These are phyloP conservation scores for Macrotyloma uniflorum DNA, from an alignment of 306 rosid genomes.

Conservation along the genomic window DNA sequence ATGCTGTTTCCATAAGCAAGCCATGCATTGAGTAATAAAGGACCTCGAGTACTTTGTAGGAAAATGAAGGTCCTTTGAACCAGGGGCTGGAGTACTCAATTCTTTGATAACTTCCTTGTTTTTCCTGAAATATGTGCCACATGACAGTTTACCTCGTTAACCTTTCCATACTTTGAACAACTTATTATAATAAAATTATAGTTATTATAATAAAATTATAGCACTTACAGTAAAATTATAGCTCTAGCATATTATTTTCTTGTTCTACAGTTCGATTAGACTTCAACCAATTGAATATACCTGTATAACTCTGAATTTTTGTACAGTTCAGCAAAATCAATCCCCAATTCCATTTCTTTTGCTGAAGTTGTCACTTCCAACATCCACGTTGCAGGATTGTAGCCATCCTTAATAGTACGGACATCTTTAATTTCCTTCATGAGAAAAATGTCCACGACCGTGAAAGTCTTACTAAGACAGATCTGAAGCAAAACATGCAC, in stretches of 20 bases:
- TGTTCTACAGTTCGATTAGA: neutral
- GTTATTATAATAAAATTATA: too few species aligned
- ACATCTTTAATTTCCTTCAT: constrained; percentile 46
- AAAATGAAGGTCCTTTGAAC: constrained; percentile 46
- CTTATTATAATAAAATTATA: neutral
- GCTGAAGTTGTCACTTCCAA: constrained; percentile 45
- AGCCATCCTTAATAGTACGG: constrained; percentile 39
- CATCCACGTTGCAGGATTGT: constrained; percentile 59
- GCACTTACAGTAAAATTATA: neutral
- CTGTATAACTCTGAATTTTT: constrained; percentile 42
- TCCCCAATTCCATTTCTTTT: constrained; percentile 42
- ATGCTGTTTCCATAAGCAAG: constrained; percentile 64
- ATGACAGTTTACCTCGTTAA: neutral
- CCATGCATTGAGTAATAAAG: constrained; percentile 46
- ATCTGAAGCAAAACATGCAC: neutral
- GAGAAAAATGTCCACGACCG: neutral
- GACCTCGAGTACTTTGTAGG: constrained; percentile 48
- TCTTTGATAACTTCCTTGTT: constrained; percentile 51
- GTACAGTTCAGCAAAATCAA: constrained; percentile 49
- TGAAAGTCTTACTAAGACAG: neutral
- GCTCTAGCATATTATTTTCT: neutral
- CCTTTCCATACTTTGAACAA: neutral
- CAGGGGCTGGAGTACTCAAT: constrained; percentile 46
- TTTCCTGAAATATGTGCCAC: constrained; percentile 48
- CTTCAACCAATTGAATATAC: constrained; percentile 24